Evolutionary conservation across 805 yeast species (phyloP), one percentile per base, ranked within the genome.

Genomic region (Suhomyces vadensis): DNA sequence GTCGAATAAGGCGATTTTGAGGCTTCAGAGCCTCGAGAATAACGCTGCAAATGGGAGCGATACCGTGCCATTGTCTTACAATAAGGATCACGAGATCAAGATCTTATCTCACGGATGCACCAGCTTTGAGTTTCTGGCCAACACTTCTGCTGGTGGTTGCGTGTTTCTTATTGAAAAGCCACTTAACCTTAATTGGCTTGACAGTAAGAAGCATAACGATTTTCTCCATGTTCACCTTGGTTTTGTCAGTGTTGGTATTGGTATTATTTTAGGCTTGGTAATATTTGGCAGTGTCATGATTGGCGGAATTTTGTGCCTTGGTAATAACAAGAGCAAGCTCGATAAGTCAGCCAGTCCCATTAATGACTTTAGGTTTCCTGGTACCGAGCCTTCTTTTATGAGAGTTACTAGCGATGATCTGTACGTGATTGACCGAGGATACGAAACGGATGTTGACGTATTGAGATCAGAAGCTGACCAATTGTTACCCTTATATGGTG

Each of bases 101-200:
- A 61, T 87, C 3, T 47, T 84, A 25, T 69, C 77, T 11, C 78
- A 74, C 54, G 95, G 94, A 2, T 80, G 87, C 53, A 68, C 84
- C 0, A 44, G 56, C 1, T 24, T 49, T 6, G 65, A 78, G 4
- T 46, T 52, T 5, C 43, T 33, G 17, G 56, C 60, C 24, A 44
- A 48, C 24, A 42, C 44, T 5, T 49, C 55, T 3, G 50, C 54
- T 2, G 59, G 75, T 3, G 55, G 73, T 16, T 86, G 91, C 50
- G 75, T 87, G 1, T 81, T 84, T 49, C 57, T 83, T 2, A 68
- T 86, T 37, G 92, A 87, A 50, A 71, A 79, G 39, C 88, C 91
- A 1, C 66, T 87, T n/a, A 76, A 78, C 29, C 74, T 84, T 19
- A 58, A 62, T 1, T 86, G 95, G 94, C 58, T 83, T 5, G 74